These are phyloP conservation scores for Epichloe uncinata DNA, from an alignment of 2,329 filamentous ascomycete genomes.

Conservation along the genomic window DNA sequence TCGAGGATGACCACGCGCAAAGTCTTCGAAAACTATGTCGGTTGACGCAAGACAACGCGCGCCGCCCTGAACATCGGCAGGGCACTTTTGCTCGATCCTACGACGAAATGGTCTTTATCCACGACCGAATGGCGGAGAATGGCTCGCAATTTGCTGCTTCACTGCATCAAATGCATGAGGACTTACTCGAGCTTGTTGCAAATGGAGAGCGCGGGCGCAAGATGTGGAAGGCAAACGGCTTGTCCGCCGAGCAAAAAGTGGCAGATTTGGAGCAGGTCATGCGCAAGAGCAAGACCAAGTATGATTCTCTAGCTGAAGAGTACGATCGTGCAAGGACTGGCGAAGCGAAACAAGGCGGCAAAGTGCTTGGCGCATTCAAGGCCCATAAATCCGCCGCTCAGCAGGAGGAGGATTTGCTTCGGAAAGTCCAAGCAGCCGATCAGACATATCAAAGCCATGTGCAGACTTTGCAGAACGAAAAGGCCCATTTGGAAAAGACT, in stretches of 20 bases:
- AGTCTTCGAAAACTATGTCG: conserved; percentile 78
- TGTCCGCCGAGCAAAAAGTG: conserved; percentile 77
- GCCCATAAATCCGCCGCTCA: conserved; percentile 85
- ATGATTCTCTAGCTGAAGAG: conserved; percentile 83
- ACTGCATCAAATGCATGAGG: conserved; percentile 89
- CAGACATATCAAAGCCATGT: conserved; percentile 78
- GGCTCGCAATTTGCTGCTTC: conserved; percentile 79
- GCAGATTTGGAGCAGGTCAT: conserved; percentile 71
- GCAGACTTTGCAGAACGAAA: conserved; percentile 59
- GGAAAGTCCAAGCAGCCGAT: conserved; percentile 79
- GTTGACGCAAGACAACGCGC: conserved; percentile 61
- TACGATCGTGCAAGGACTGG: conserved; percentile 86
- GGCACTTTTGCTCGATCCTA: conserved; percentile 71
- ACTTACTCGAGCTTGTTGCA: conserved; percentile 66
- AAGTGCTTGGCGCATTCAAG: conserved; percentile 72
- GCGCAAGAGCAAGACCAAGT: conserved; percentile 90
- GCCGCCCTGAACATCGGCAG: conserved; percentile 66
- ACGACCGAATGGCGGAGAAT: conserved; percentile 93
- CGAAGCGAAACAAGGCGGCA: conserved; percentile 57
- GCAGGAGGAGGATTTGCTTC: conserved; percentile 79
- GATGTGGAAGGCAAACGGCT: conserved; percentile 81
- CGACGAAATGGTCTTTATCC: conserved; percentile 72
- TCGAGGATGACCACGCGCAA: conserved; percentile 87
- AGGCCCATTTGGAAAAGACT: conserved; percentile 59
- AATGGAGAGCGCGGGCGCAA: conserved; percentile 79